Evolutionary conservation across 108 stramenopile species (phyloP).

Genomic region (Skeletonema potamos): DNA sequence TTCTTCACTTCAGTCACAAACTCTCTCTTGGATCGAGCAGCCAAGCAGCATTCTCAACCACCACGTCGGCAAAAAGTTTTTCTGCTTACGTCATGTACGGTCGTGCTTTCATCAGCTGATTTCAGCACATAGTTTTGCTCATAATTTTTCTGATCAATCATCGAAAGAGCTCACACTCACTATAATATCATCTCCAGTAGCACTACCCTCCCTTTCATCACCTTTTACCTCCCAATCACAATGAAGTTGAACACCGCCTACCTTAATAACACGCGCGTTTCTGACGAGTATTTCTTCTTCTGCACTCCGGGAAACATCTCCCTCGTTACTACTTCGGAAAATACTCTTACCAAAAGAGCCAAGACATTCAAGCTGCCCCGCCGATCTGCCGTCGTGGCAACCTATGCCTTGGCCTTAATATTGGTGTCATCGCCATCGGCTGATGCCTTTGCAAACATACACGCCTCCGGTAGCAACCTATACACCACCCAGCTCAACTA

Average conservation of each 20-base stretch:
- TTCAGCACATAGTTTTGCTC: background rate
- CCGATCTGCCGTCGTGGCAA: background rate
- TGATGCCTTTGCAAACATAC: background rate
- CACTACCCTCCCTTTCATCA: background rate
- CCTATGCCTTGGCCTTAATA: background rate
- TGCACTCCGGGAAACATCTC: background rate
- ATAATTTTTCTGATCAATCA: background rate
- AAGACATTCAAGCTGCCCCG: background rate
- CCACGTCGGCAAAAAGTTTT: background rate
- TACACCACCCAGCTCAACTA: conserved; percentile 10
- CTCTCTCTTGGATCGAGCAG: background rate
- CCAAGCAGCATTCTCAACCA: background rate
- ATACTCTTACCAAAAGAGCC: background rate
- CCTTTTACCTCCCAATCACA: too few relatives aligned
- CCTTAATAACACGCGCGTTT: background rate
- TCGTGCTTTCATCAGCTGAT: background rate
- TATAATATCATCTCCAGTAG: background rate
- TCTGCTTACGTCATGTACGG: background rate
- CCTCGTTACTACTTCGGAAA: background rate
- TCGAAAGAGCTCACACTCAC: background rate
- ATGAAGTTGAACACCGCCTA: background rate
- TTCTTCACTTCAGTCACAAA: background rate
- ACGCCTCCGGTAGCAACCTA: background rate
- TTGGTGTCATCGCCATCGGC: background rate
- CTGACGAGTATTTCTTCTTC: background rate